Conservation (phyloP, 2,329 filamentous ascomycete species). For the Erysiphe neolycopersici region DNA sequence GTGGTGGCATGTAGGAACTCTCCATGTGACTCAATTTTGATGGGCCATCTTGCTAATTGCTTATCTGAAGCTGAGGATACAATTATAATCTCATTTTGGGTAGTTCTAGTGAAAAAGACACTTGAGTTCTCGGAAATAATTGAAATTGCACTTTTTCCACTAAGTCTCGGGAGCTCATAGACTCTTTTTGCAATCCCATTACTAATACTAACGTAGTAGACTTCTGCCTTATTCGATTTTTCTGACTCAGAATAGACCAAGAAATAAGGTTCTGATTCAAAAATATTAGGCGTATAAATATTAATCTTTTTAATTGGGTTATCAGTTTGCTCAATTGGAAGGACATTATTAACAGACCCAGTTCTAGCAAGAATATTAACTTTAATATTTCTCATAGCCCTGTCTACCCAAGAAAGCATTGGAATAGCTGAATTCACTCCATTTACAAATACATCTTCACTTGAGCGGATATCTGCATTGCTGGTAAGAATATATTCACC, state of each 20-base stretch:
- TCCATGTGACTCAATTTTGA: conserved; percentile 21
- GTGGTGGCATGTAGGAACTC: conserved; percentile 42
- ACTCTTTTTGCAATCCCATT: conserved; percentile 43
- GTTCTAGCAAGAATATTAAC: conserved; percentile 39
- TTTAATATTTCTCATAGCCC: conserved; percentile 31
- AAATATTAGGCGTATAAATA: conserved; percentile 47
- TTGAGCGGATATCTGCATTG: conserved; percentile 42
- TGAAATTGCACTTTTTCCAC: conserved; percentile 49
- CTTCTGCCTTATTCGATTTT: conserved; percentile 50
- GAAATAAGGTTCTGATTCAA: conserved; percentile 55
- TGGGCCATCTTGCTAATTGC: conserved; percentile 48
- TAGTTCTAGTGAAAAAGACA: conserved; percentile 70
- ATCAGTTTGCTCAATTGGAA: conserved; percentile 22
- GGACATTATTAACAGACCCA: conserved; percentile 24
- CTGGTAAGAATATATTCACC: conserved; percentile 47
- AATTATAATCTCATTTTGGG: conserved; percentile 43
- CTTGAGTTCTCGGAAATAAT: conserved; percentile 53
- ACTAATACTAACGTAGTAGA: conserved; percentile 59
- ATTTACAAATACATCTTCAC: conserved; percentile 43
- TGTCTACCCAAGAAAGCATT: conserved; percentile 50
- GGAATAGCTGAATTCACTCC: conserved; percentile 51
- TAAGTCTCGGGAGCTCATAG: conserved; percentile 49
- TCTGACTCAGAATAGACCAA: conserved; percentile 54
- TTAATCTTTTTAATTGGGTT: conserved; percentile 26
- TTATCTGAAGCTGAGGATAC: conserved; percentile 52